Conservation (phyloP, 208 protist species). For the Acanthamoeba healyi region DNA sequence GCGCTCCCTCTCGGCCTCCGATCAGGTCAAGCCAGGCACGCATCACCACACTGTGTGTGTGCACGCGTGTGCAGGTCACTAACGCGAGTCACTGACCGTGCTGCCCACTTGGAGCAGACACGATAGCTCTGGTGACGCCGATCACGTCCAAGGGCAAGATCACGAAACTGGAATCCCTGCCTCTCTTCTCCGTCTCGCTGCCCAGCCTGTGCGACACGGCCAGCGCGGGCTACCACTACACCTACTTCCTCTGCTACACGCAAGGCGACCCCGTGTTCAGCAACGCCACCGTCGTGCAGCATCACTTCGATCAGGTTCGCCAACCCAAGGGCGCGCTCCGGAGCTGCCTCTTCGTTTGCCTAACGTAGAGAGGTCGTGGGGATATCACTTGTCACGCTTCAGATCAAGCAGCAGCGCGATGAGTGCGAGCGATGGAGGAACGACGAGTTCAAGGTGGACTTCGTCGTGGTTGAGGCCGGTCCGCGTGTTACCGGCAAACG, state of each 20-base stretch:
- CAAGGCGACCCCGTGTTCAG: not conserved
- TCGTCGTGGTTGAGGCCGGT: slow-evolving; percentile 4
- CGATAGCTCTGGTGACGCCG: not conserved
- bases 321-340: no score
- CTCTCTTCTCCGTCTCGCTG: not conserved
- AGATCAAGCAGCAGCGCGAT: not conserved
- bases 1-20: no score
- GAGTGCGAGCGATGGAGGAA: not conserved
- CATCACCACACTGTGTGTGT: no score
- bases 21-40: no score
- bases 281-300: not conserved
- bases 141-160: not conserved
- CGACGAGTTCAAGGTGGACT: not conserved
- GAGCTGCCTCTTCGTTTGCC: not conserved
- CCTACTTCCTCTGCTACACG: slow-evolving; percentile 19
- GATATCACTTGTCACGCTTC: no score
- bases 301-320: not conserved
- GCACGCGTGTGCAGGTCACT: not conserved
- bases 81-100: no score
- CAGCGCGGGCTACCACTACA: slow-evolving; percentile 21
- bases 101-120: not conserved
- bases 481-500: slow-evolving; percentile 26
- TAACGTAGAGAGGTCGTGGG: no score
- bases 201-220: not conserved
- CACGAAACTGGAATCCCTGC: not conserved